Base-by-base conservation (phyloP, 306 rosid species). In the Pterocarpus santalinus region DNA sequence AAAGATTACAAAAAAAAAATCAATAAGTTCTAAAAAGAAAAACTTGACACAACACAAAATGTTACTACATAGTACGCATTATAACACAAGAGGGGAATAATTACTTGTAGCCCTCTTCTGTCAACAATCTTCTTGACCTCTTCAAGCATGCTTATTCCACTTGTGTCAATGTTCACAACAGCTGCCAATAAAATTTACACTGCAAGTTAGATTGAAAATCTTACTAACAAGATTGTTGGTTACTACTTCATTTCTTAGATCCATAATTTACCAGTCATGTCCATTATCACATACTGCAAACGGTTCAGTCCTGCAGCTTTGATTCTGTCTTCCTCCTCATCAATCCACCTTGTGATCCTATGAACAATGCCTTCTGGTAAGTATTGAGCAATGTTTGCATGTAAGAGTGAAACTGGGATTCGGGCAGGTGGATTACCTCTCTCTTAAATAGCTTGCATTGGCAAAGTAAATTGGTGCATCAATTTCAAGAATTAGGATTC, bases 81-180 rank as follows among this genome's bases (percentile, higher is more conserved):
- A 35, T 38, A 66, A 13, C 4, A 15, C 13, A 0, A 46, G 41
- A 75, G 47, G 16, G 28, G 68, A 6, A 57, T 49, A 64, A 76
- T 47, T 90, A 95, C 99, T 88, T 91, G 90, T 28, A 93, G 86
- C 4, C 93, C 98, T 84, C 92, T 93, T 87, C 97, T 90, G 2
- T 93, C 94, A 41, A 73, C 46, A 35, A 62, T 73, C 88, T 93
- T 95, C 83, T 86, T 92, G 60, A 90, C 86, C 91, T 95, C 99
- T 33, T 95, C 97, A 85, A 95, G 69, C 98, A 93, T 93, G 89
- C 99, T 89, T 73, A 95, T 86, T 86, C 99, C 98, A 70, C 99
- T 95, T 5, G 99, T 92, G 82, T 95, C 99, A 65, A 95, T 91
- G 92, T 95, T 95, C 17, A 81, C 97, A 81, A 95, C 90, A 81